These are phyloP conservation scores for Alopecurus myosuroides DNA, from an alignment of 176 grass and related monocot genomes.

Conservation along the genomic window DNA sequence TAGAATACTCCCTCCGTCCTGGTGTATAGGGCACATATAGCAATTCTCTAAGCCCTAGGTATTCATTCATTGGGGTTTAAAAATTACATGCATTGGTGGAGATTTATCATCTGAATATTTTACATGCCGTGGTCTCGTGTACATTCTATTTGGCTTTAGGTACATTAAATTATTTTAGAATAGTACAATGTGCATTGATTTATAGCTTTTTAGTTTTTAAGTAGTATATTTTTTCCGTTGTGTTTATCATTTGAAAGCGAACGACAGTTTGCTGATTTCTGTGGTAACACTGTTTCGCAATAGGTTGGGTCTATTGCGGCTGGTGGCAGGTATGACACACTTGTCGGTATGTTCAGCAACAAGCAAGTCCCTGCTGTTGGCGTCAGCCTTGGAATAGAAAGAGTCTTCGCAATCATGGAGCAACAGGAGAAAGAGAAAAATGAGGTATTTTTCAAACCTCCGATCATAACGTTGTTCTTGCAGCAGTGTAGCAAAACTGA, in stretches of 20 bases:
- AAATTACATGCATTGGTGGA: no score
- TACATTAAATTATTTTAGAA: no score
- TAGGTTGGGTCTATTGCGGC: constrained; percentile 97
- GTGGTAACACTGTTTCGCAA: constrained; percentile 8
- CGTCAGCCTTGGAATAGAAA: constrained; percentile 95
- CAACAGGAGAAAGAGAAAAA: constrained; percentile 79
- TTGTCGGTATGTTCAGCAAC: constrained; percentile 94
- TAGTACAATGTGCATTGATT: no score
- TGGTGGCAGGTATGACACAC: constrained; percentile 86
- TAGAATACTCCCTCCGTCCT: no score
- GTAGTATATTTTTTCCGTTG: neutral
- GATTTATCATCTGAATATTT: neutral
- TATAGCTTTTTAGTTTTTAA: no score
- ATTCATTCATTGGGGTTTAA: no score
- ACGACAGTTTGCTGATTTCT: neutral
- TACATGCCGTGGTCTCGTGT: neutral
- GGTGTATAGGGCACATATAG: no score
- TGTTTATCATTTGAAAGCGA: neutral
- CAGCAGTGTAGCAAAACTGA: neutral
- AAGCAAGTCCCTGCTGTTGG: constrained; percentile 94
- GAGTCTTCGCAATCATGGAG: constrained; percentile 95
- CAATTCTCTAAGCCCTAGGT: no score
- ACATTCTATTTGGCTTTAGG: neutral
- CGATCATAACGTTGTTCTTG: neutral
- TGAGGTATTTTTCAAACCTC: constrained; percentile 48